Percentiles rank a stretch among this genome's conserved stretches.
phyloP scores from a whole-genome alignment of 805 yeast genomes.

The Middelhovenomyces tepae region DNA sequence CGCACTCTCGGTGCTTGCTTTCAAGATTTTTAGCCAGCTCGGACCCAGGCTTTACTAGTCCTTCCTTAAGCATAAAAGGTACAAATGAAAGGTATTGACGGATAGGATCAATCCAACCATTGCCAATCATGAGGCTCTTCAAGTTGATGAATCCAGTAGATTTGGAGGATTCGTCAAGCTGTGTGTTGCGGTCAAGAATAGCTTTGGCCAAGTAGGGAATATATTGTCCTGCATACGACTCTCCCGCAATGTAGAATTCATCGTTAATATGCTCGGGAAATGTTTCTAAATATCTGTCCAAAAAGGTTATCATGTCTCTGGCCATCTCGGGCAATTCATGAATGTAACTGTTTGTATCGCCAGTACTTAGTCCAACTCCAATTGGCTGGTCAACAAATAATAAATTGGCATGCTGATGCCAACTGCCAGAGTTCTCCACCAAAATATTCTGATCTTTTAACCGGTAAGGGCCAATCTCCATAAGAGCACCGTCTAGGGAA shows the following conservation, averaged over 20 bases:
- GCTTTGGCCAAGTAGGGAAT: constrained; percentile 78
- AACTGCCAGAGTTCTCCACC: constrained; percentile 58
- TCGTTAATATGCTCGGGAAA: constrained; percentile 65
- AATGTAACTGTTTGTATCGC: constrained; percentile 36
- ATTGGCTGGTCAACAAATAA: constrained; percentile 91
- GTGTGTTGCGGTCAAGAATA: constrained; percentile 40
- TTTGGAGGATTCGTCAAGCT: constrained; percentile 6
- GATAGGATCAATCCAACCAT: constrained; percentile 91
- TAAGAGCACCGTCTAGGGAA: constrained; percentile 91
- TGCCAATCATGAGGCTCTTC: constrained; percentile 70
- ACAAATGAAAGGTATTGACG: constrained; percentile 73
- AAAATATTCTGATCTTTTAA: constrained; percentile 39
- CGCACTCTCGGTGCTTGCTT: constrained; percentile 19
- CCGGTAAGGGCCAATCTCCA: constrained; percentile 87
- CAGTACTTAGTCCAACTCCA: constrained; percentile 82
- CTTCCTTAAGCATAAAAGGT: constrained; percentile 57
- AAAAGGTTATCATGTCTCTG: constrained; percentile 52
- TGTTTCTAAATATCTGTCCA: constrained; percentile 53
- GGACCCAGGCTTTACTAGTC: constrained; percentile 36
- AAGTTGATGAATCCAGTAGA: constrained; percentile 41
- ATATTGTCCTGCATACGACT: constrained; percentile 95
- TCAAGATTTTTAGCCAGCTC: constrained; percentile 16
- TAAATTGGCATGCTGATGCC: constrained; percentile 74
- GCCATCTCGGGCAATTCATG: constrained; percentile 40
- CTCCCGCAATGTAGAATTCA: constrained; percentile 80